Percentiles rank a stretch among this genome's conserved stretches.
Conservation (phyloP, 331 rosid species). For the Arachis monticola region DNA sequence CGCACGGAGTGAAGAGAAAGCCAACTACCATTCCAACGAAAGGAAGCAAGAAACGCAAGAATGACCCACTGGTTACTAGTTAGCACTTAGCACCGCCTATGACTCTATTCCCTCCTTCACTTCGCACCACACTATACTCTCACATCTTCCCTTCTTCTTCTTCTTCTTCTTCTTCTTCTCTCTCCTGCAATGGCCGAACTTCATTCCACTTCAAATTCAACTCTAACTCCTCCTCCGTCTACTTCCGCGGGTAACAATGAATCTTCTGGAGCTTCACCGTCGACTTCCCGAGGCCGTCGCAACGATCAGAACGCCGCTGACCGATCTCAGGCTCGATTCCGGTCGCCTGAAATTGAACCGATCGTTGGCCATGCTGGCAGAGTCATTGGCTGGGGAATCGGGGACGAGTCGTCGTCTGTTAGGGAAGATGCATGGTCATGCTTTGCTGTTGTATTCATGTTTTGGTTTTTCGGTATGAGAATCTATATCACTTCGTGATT, state of each 20-base stretch:
- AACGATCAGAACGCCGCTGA: neutral
- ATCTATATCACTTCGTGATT: neutral
- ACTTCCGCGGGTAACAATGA: conserved; percentile 29
- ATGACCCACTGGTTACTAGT: conserved; percentile 47
- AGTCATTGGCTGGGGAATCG: conserved; percentile 4
- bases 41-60: neutral
- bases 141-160: neutral
- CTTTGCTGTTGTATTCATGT: conserved; percentile 60
- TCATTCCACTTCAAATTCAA: neutral
- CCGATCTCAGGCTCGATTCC: neutral
- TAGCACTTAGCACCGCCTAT: conserved; percentile 17
- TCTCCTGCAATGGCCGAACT: conserved; percentile 53
- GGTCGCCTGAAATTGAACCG: conserved; percentile 27
- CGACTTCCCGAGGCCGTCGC: conserved; percentile 36
- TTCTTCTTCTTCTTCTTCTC: neutral
- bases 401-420: conserved; percentile 17
- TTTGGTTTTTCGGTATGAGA: conserved; percentile 74
- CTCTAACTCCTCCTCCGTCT: conserved; percentile 41
- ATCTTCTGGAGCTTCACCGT: conserved; percentile 33
- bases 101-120: conserved; percentile 25
- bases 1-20: neutral
- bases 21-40: conserved; percentile 59
- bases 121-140: conserved; percentile 19
- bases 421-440: conserved; percentile 73
- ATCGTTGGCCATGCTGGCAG: neutral